Evolutionary conservation across 2,329 filamentous ascomycete species (phyloP).

Genomic region (Pseudogymnoascus verrucosus): DNA sequence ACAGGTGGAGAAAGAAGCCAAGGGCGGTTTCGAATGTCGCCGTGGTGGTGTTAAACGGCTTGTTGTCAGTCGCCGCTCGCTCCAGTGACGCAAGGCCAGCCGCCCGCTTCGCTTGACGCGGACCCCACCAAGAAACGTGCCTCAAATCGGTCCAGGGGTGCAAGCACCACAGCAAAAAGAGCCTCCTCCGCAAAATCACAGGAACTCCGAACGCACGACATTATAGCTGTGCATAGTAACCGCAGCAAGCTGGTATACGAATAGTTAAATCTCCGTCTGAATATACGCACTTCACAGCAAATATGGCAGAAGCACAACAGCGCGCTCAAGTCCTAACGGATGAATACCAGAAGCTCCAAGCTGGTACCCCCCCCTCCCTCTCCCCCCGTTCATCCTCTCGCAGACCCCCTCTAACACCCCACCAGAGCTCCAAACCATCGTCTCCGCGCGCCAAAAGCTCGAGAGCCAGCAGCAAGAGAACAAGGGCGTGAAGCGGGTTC

Average conservation of each 20-base stretch:
- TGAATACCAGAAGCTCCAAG: slow-evolving; percentile 79
- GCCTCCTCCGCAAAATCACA: background rate
- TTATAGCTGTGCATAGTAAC: background rate
- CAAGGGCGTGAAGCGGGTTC: slow-evolving; percentile 70
- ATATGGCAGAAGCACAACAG: slow-evolving; percentile 67
- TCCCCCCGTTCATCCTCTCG: background rate
- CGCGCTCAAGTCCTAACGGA: slow-evolving; percentile 77
- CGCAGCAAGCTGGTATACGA: background rate
- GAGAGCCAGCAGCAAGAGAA: slow-evolving; percentile 95
- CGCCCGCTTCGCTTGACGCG: background rate
- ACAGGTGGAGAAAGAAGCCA: background rate
- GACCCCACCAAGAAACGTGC: background rate
- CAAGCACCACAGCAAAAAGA: background rate
- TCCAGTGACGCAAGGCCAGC: slow-evolving; percentile 1
- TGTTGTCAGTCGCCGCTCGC: background rate
- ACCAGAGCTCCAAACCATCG: slow-evolving; percentile 62
- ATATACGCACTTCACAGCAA: slow-evolving; percentile 9
- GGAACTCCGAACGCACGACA: background rate
- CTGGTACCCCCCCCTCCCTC: slow-evolving; percentile 44
- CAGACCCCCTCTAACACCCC: no score
- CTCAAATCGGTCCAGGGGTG: background rate
- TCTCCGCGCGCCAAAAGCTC: slow-evolving; percentile 79
- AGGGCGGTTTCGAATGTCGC: background rate
- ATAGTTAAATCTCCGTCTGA: background rate
- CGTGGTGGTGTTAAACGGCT: background rate